Conservation (phyloP, 257 asterid species). For the Plectranthus barbatus region DNA sequence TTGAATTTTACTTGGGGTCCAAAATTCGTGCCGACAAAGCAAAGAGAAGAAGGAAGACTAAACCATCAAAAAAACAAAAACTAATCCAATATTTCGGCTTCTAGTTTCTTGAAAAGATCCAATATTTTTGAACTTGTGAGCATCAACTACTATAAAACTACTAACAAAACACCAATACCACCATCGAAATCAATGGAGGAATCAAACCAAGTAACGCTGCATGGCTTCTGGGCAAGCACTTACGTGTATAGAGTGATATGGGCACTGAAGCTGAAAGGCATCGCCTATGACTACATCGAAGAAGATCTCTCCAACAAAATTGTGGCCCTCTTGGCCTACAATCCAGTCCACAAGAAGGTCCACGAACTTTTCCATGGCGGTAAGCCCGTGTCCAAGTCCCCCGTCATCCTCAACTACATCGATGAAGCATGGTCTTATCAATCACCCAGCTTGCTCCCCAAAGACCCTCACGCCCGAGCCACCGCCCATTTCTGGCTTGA, state of each 20-base stretch:
- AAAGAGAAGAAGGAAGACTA: no score
- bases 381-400: not conserved
- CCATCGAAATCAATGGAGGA: not conserved
- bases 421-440: not conserved
- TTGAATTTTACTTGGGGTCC: no score
- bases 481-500: not conserved
- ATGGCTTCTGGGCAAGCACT: constrained; percentile 3
- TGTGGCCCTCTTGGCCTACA: constrained; percentile 8
- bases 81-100: no score
- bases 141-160: no score
- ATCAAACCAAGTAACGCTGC: not conserved
- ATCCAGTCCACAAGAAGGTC: constrained; percentile 18
- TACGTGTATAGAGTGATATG: not conserved
- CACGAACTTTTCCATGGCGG: constrained; percentile 10
- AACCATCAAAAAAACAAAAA: no score
- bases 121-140: no score
- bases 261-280: constrained; percentile 1
- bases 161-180: not conserved
- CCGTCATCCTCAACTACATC: not conserved
- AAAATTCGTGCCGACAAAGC: no score
- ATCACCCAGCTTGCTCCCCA: not conserved
- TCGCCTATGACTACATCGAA: not conserved
- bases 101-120: no score
- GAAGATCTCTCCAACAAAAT: constrained; percentile 15
- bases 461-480: not conserved